phyloP scores from a whole-genome alignment of 306 rosid genomes.

The Castanea mollissima region DNA sequence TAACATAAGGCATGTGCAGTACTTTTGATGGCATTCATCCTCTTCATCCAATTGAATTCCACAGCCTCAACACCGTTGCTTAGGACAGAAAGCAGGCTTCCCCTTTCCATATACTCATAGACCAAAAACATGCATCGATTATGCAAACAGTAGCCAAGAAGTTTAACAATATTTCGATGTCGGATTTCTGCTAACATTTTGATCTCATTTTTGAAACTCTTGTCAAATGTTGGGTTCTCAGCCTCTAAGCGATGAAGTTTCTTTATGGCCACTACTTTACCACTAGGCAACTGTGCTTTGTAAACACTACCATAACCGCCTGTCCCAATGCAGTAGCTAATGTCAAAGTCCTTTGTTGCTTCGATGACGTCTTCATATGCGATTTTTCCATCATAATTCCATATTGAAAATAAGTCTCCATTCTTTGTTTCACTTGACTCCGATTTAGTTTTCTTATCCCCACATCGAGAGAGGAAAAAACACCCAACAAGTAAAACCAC shows the following conservation, averaged over 20 bases:
- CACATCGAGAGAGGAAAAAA: neutral
- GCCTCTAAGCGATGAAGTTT: slow-evolving; percentile 3
- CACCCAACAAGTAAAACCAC: neutral
- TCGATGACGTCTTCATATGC: neutral
- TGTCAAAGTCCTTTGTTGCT: neutral
- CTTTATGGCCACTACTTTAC: slow-evolving; percentile 10
- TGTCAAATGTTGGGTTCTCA: neutral
- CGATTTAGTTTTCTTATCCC: neutral
- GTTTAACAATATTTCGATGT: slow-evolving; percentile 12
- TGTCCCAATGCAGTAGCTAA: slow-evolving; percentile 2
- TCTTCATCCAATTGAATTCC: slow-evolving; percentile 10
- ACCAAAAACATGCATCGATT: slow-evolving; percentile 14
- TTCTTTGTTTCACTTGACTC: neutral
- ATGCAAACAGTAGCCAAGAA: slow-evolving; percentile 24
- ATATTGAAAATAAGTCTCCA: neutral
- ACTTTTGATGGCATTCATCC: slow-evolving; percentile 2
- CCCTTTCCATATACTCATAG: slow-evolving; percentile 23
- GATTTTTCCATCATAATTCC: neutral
- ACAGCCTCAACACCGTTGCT: neutral
- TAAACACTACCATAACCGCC: slow-evolving; percentile 1
- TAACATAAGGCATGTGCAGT: neutral
- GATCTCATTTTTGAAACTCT: slow-evolving; percentile 10
- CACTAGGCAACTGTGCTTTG: slow-evolving; percentile 12
- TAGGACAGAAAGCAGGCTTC: slow-evolving; percentile 7
- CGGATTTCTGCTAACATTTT: slow-evolving; percentile 1